Percentiles rank a stretch among this genome's conserved stretches.
phyloP scores from a whole-genome alignment of 495 filamentous ascomycete species.

The Penicillium cinerascens region DNA sequence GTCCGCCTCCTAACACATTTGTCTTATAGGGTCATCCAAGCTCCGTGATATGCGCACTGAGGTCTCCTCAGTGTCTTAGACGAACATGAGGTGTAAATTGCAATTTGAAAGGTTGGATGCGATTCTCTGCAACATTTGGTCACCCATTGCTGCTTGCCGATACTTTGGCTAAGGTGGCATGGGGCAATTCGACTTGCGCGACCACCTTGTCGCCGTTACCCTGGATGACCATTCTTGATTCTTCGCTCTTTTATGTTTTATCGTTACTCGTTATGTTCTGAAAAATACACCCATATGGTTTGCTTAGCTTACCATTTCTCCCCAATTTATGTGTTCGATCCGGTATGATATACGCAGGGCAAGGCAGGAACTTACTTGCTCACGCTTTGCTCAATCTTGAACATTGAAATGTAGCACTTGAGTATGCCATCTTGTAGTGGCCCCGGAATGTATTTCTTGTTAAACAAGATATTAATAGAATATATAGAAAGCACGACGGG shows the following conservation, averaged over 20 bases:
- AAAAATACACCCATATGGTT: constrained; percentile 15
- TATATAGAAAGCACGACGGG: not conserved
- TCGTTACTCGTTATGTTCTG: constrained; percentile 12
- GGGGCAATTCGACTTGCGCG: constrained; percentile 18
- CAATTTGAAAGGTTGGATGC: constrained; percentile 33
- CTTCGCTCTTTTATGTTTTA: constrained; percentile 17
- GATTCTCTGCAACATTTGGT: constrained; percentile 27
- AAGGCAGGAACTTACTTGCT: not conserved
- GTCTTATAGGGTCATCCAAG: constrained; percentile 44
- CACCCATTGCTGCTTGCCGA: constrained; percentile 22
- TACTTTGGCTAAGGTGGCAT: constrained; percentile 17
- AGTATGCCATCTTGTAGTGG: not conserved
- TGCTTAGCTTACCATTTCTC: constrained; percentile 6
- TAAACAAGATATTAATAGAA: not conserved
- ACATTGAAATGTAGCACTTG: not conserved
- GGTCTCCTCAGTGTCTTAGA: constrained; percentile 26
- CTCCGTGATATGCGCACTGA: constrained; percentile 35
- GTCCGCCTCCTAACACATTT: not conserved
- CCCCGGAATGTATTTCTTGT: not conserved
- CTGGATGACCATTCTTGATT: constrained; percentile 10
- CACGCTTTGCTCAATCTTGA: not conserved
- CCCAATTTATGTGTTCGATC: not conserved
- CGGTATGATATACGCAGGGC: not conserved
- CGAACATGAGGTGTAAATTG: constrained; percentile 31
- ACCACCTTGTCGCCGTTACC: constrained; percentile 11